Evolutionary conservation across 1,284 basidiomycete genomes (phyloP), one percentile per base, ranked within the genome.

Genomic region (Polyporus tsugae): DNA sequence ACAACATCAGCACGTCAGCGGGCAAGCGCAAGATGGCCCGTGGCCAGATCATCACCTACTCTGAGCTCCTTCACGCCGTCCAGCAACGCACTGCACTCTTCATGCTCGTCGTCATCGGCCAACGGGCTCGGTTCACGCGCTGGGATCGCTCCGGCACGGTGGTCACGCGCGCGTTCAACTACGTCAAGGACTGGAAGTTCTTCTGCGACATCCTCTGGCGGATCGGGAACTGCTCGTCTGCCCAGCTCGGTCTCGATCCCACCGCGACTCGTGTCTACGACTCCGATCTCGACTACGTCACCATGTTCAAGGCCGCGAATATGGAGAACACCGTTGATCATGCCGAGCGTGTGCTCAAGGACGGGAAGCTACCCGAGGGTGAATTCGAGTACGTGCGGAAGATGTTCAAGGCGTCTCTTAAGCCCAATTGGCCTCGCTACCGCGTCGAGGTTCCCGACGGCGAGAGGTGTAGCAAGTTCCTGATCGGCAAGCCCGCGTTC

Each of bases 171-270:
- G 11, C 57, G 25, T 7, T 55, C 41, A 53, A 68, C 67, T 68
- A 68, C 53, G 19, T 19, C 19, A 42, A 41, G 2, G 5, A 61
- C 4, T 59, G 46, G 25, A 11, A n/a, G 2, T 19, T 62, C 15
- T 35, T 68, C 22, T 52, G 29, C 41, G 59, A 64, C n/a, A 46
- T 62, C 58, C 59, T 64, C 68, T 33, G 75, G 75, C 33, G 77
- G 73, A 46, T 72, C 64, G 11, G 64, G 74, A 41, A 76, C 75
- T 68, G 70, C 73, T 36, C 69, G 77, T 33, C 77, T 77, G 58
- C 78, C 74, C 64, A 78, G 75, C 67, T 77, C 67, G 22, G 78
- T 70, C 9, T 57, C 10, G 67, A 68, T 15, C 63, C 67, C 6
- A 64, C 41, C 22, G 67, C 60, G 10, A 60, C 41, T 3, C 60